A percentile compares a stretch with the other conserved stretches of the same genome.
Evolutionary conservation across 192 early-diverging fungal genomes (phyloP).

Genomic region (Martensiomyces pterosporus): DNA sequence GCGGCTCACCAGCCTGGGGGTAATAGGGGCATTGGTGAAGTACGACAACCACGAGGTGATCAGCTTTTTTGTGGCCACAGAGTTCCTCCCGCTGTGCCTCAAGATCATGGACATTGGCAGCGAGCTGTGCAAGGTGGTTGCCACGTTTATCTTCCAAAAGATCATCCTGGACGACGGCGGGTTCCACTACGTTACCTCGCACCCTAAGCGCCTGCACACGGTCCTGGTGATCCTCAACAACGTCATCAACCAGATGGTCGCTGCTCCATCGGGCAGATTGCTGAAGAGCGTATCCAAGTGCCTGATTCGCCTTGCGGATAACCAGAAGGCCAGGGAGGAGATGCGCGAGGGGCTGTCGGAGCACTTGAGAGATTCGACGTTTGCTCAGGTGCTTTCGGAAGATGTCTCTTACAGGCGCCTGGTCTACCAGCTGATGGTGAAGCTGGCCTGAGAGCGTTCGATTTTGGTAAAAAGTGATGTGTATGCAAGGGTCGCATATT

Average conservation of each 20-base stretch:
- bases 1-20: conserved; percentile 87
- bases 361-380: conserved; percentile 82
- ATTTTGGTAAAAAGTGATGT: no score
- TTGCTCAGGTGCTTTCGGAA: conserved; percentile 78
- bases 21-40: conserved; percentile 97
- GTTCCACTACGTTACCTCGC: conserved; percentile 53
- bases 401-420: conserved; percentile 87
- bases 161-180: conserved; percentile 93
- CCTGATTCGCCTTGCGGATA: conserved; percentile 88
- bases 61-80: conserved; percentile 89
- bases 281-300: conserved; percentile 94
- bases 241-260: conserved; percentile 89
- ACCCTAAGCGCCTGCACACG: conserved; percentile 79
- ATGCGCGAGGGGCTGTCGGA: conserved; percentile 88
- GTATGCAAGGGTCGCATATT: no score
- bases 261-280: conserved; percentile 76
- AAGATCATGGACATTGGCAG: conserved; percentile 98
- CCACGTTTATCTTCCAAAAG: conserved; percentile 99
- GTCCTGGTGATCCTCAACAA: conserved; percentile 91
- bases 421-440: conserved; percentile 58
- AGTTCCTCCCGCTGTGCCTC: conserved; percentile 96
- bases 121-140: conserved; percentile 96
- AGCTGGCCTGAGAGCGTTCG: no score
- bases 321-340: conserved; percentile 86
- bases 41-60: conserved; percentile 97